These are phyloP conservation scores for Pichia manshurica DNA, from an alignment of 805 yeast genomes.

Conservation along the genomic window DNA sequence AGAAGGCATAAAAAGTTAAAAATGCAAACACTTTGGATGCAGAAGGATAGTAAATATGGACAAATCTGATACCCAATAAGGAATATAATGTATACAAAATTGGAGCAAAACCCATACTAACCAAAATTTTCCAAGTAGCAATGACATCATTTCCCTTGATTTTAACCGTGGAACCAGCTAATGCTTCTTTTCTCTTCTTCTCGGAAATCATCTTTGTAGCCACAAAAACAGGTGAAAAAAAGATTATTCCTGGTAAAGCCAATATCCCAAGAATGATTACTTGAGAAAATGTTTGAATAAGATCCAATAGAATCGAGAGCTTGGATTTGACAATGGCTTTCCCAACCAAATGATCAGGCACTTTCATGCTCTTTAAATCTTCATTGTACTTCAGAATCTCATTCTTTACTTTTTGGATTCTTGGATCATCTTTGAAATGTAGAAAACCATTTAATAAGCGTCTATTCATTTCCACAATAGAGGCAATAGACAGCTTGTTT, in stretches of 20 bases:
- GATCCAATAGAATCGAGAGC: conserved; percentile 20
- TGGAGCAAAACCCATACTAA: conserved; percentile 86
- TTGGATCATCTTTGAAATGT: conserved; percentile 64
- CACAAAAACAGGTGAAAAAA: conserved; percentile 85
- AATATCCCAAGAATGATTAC: conserved; percentile 51
- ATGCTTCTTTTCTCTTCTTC: conserved; percentile 68
- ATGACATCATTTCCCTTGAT: conserved; percentile 89
- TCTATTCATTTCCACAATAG: conserved; percentile 87
- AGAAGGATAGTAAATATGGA: conserved; percentile 21
- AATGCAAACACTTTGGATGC: conserved; percentile 26
- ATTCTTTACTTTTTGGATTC: conserved; percentile 51
- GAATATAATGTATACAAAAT: conserved; percentile 79
- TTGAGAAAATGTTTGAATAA: conserved; percentile 33
- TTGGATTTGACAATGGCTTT: conserved; percentile 28
- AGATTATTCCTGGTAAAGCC: conserved; percentile 81
- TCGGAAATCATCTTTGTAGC: conserved; percentile 70
- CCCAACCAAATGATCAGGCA: conserved; percentile 60
- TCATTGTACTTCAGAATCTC: conserved; percentile 69
- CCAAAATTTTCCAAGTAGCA: conserved; percentile 95
- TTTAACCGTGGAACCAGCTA: conserved; percentile 84
- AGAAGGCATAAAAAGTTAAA: conserved; percentile 51
- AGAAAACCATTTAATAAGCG: conserved; percentile 78
- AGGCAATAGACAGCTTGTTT: conserved; percentile 66
- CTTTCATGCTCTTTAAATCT: conserved; percentile 40
- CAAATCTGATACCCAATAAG: conserved; percentile 42